These are phyloP conservation scores for Alternaria sp. DNA, from an alignment of 2,329 filamentous ascomycete genomes.

Conservation along the genomic window DNA sequence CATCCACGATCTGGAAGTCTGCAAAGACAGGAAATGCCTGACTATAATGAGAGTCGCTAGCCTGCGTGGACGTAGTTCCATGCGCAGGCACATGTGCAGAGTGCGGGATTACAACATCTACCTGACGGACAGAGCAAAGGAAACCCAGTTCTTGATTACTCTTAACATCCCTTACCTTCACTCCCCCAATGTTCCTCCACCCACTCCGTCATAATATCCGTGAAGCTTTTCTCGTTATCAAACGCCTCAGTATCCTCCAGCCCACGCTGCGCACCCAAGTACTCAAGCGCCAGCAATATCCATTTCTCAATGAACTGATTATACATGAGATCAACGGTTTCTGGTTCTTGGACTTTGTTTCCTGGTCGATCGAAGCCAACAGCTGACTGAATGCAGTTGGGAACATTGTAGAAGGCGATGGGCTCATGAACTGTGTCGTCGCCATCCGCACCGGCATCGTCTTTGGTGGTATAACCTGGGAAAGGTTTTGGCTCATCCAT, in stretches of 20 bases:
- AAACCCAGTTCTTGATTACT: background rate
- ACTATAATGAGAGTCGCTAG: slow-evolving; percentile 3
- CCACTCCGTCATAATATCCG: slow-evolving; percentile 67
- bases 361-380: slow-evolving; percentile 62
- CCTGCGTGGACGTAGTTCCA: background rate
- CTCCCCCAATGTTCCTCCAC: slow-evolving; percentile 63
- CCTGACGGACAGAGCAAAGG: background rate
- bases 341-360: slow-evolving; percentile 60
- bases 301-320: slow-evolving; percentile 89
- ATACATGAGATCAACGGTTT: slow-evolving; percentile 86
- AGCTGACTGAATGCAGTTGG: slow-evolving; percentile 81
- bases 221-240: slow-evolving; percentile 63
- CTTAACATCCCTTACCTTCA: slow-evolving; percentile 22
- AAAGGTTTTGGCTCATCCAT: slow-evolving; percentile 51
- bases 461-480: slow-evolving; percentile 89
- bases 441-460: slow-evolving; percentile 83
- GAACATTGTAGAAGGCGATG: slow-evolving; percentile 77
- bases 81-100: background rate
- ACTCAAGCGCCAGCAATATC: slow-evolving; percentile 77
- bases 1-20: background rate
- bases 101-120: background rate
- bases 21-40: background rate
- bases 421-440: slow-evolving; percentile 86
- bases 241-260: slow-evolving; percentile 61
- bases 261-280: slow-evolving; percentile 61